Evolutionary conservation across 2,329 filamentous ascomycete species (phyloP), one percentile per base, ranked within the genome.

Genomic region (Ustilaginoidea virens): DNA sequence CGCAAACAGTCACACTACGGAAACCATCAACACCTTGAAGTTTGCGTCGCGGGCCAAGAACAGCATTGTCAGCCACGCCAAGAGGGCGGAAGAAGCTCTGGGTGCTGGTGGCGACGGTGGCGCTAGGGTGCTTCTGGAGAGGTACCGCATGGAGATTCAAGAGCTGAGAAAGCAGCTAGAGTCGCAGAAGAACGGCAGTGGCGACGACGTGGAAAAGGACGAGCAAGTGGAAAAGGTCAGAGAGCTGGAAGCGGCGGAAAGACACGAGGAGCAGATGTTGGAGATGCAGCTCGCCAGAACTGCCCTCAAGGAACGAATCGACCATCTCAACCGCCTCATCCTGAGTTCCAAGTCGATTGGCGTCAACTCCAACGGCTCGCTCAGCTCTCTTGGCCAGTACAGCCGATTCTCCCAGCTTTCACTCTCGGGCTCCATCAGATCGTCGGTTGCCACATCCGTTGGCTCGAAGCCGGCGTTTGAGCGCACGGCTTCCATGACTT

Each of bases 271-370:
- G 57, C 90, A 98, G 52, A 87, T 98, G 69, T 65, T 98, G 31
- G 90, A 98, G 54, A 96, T 98, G 81, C 90, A 98, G 50, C 68
- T 98, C 26, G 90, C 90, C 18, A 74, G 90, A 23, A 98, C 90
- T 1, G 90, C 90, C 1, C 60, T 98, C 31, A 98, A 96, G 52
- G 90, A 98, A 59, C 77, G 90, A 17, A 98, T 98, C 43, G 86
- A 94, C 49, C 90, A 98, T 52, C 64, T 98, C 26, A 98, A 96
- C 54, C 76, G 87, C 27, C 63, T 98, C 28, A 96, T 98, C 38
- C 60, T 98, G 34, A 92, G 83, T 49, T 96, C 87, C 11, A 94
- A 94, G 49, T 96, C 87, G 5, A 80, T 82, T 5, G 90, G 90
- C 5, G 90, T 98, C 31, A 98, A 98, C 52, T 66, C 63, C 18